Evolutionary conservation across 257 asterid species (phyloP).

Genomic region (Cruciata laevipes): DNA sequence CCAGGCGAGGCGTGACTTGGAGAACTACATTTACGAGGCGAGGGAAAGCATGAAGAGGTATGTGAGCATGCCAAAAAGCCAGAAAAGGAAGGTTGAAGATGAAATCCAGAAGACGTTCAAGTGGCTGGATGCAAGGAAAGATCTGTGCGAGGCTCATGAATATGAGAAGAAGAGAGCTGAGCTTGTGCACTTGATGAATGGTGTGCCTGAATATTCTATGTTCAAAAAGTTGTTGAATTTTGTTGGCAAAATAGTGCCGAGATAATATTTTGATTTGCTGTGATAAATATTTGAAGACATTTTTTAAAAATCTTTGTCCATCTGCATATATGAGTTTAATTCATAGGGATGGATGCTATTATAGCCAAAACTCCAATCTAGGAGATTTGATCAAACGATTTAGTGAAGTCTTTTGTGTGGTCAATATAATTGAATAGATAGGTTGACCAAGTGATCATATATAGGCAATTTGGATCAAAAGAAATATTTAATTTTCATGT

Average conservation of each 20-base stretch:
- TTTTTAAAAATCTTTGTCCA: too few relatives aligned
- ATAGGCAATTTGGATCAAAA: too few relatives aligned
- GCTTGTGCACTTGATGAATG: background rate
- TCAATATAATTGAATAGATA: too few relatives aligned
- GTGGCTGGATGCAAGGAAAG: background rate
- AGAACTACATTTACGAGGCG: background rate
- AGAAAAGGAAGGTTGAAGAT: background rate
- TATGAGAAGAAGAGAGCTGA: background rate
- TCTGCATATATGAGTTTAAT: too few relatives aligned
- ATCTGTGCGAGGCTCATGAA: background rate
- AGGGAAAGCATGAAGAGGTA: background rate
- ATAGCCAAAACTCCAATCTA: too few relatives aligned
- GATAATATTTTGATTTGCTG: background rate
- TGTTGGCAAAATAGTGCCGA: background rate
- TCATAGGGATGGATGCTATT: too few relatives aligned
- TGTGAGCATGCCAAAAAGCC: background rate
- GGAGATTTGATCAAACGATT: too few relatives aligned
- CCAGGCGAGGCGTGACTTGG: background rate
- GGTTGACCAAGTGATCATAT: too few relatives aligned
- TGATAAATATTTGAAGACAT: too few relatives aligned
- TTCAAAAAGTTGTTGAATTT: background rate
- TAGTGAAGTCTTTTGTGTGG: too few relatives aligned
- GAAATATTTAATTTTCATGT: too few relatives aligned
- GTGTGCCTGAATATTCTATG: background rate
- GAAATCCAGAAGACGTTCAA: background rate